Conservation (phyloP, 768 basidiomycete species). For the Chiua virens region DNA sequence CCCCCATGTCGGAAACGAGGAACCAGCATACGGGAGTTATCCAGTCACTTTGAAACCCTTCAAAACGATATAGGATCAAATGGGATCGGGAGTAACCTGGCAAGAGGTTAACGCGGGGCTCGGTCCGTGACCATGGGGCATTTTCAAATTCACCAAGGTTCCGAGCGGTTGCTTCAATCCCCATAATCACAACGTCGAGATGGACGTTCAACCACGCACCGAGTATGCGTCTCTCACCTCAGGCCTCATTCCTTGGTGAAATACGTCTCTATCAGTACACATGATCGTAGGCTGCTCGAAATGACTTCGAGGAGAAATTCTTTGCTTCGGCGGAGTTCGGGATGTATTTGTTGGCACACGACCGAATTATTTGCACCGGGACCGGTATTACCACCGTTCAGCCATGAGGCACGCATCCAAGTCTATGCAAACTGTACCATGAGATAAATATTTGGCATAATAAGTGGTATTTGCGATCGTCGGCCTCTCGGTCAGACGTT, state of each 20-base stretch:
- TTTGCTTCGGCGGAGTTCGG: constrained; percentile 38
- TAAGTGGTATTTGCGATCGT: constrained; percentile 53
- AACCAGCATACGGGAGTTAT: background rate
- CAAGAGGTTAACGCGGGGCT: background rate
- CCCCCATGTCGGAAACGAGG: background rate
- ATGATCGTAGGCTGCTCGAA: constrained; percentile 53
- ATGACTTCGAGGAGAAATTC: constrained; percentile 49
- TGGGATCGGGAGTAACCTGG: background rate
- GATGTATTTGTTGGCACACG: constrained; percentile 50
- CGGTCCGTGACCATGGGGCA: background rate
- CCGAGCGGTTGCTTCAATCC: background rate
- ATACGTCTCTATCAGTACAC: constrained; percentile 28
- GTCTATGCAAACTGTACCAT: constrained; percentile 32
- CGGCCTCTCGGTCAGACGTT: constrained; percentile 34
- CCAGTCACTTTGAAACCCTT: constrained; percentile 14
- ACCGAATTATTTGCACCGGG: constrained; percentile 48
- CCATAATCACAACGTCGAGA: background rate
- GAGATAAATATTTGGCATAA: constrained; percentile 57
- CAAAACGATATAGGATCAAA: constrained; percentile 4
- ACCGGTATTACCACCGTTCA: constrained; percentile 29
- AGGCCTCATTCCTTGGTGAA: background rate
- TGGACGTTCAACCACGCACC: no score
- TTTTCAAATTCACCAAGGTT: constrained; percentile 1
- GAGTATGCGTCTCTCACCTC: no score
- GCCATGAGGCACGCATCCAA: background rate